phyloP scores from a whole-genome alignment of 2,329 filamentous ascomycete genomes.

The Botryotinia calthae region DNA sequence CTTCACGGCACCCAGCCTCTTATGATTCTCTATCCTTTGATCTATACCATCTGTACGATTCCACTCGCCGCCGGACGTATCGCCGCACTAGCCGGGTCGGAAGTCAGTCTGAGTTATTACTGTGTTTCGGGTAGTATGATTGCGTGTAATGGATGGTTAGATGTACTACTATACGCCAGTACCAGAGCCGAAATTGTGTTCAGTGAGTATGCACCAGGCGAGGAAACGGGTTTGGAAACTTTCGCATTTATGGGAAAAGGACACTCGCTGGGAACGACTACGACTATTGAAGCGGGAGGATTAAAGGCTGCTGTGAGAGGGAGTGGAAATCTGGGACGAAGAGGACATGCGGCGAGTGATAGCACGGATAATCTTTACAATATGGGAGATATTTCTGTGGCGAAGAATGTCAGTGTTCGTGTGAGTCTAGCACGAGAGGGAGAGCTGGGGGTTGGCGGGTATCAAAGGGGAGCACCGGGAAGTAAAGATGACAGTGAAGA shows the following conservation, averaged over 20 bases:
- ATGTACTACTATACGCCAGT: conserved; percentile 53
- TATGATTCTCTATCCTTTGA: conserved; percentile 64
- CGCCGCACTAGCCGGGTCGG: conserved; percentile 55
- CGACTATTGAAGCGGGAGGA: conserved; percentile 24
- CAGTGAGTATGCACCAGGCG: conserved; percentile 41
- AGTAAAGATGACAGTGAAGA: conserved; percentile 14
- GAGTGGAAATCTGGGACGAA: not conserved
- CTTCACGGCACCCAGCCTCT: conserved; percentile 42
- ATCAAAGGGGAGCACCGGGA: not conserved
- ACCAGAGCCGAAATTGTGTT: conserved; percentile 55
- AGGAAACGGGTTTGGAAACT: conserved; percentile 50
- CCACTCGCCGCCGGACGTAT: conserved; percentile 65
- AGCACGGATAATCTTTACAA: conserved; percentile 32
- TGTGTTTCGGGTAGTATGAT: conserved; percentile 59
- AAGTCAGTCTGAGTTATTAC: conserved; percentile 54
- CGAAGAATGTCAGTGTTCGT: conserved; percentile 31
- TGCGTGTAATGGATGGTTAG: conserved; percentile 54
- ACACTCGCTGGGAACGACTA: conserved; percentile 23
- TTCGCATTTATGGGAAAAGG: conserved; percentile 43
- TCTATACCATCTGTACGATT: conserved; percentile 67
- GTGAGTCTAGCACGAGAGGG: conserved; percentile 20
- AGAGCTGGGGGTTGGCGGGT: not conserved
- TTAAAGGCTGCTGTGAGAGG: conserved; percentile 14
- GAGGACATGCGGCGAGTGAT: conserved; percentile 13
- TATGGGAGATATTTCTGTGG: conserved; percentile 31